Base-by-base conservation (phyloP, 1,284 basidiomycete species). In the Boletus mariae region DNA sequence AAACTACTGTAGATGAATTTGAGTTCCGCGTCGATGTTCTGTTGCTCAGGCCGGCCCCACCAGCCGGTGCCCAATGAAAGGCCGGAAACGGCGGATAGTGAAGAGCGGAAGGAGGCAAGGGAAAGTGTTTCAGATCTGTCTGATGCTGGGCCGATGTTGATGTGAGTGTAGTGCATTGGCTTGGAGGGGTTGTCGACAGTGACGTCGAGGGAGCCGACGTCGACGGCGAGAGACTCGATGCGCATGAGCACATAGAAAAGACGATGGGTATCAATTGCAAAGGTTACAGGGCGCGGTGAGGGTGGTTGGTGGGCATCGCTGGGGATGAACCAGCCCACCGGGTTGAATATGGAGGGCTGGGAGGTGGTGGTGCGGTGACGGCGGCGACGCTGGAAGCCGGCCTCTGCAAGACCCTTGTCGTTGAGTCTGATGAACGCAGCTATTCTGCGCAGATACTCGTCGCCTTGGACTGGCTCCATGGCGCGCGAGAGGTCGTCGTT, bases 191-290 rank as follows among this genome's bases (percentile, higher is more conserved):
- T 79, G 61, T 87, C 80, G 51, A 92, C 75, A 40, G 78, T 80
- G 56, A 90, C 82, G 67, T 96, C 93, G 53, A 96, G 78, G n/a
- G 85, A 82, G 49, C 92, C 93, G 34, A 90, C 79, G 47, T 82
- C 73, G 52, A 91, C 74, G 13, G 84, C 86, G 34, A 91, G 71
- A 3, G 82, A 90, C 69, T 96, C 92, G 59, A 94, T 79, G 44
- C 91, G 87, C 72, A 94, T 87, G 52, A 96, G 80, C 58, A 93
- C 71, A 70, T 94, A 96, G 78, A 90, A 92, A 11, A 96, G 80
- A 61, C 89, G 91, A 67, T 93, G 90, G 15, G 80, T 82, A 70
- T 94, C 90, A 59, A 90, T 79, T 8, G 80, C 69, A 45, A 94
- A 80, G 11, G 86, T 72, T 37, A 88, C 72, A 4, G 87, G 81